Evolutionary conservation across 768 basidiomycete species (phyloP).

Genomic region (Boletales sp.): DNA sequence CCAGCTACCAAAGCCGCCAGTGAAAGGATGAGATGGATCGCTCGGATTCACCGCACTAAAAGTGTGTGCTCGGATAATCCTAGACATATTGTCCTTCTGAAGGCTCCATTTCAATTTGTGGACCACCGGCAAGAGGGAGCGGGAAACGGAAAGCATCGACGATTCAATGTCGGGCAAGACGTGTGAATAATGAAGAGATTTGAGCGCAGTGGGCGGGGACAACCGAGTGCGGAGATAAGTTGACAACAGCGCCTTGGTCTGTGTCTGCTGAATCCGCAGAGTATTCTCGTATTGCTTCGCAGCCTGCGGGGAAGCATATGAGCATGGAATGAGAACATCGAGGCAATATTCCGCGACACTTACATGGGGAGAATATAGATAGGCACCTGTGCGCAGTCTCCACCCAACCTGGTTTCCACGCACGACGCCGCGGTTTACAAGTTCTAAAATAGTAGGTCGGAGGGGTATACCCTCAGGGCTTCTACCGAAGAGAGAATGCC

Average conservation of each 20-base stretch:
- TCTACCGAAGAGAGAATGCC: slow-evolving; percentile 60
- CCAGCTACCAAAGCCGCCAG: slow-evolving; percentile 48
- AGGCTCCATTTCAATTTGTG: slow-evolving; percentile 70
- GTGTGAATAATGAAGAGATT: slow-evolving; percentile 45
- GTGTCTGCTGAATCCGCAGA: slow-evolving; percentile 48
- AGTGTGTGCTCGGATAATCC: slow-evolving; percentile 44
- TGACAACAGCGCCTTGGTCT: slow-evolving; percentile 50
- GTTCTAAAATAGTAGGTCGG: slow-evolving; percentile 62
- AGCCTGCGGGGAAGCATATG: slow-evolving; percentile 41
- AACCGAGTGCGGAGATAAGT: slow-evolving; percentile 50
- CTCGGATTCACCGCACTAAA: slow-evolving; percentile 28
- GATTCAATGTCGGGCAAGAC: slow-evolving; percentile 65
- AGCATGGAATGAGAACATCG: neutral
- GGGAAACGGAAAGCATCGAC: slow-evolving; percentile 52
- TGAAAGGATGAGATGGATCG: slow-evolving; percentile 22
- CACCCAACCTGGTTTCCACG: slow-evolving; percentile 64
- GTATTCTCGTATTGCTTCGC: slow-evolving; percentile 64
- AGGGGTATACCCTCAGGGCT: slow-evolving; percentile 53
- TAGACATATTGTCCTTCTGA: slow-evolving; percentile 59
- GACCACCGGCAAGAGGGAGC: slow-evolving; percentile 59
- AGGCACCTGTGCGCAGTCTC: slow-evolving; percentile 61
- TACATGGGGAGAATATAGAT: slow-evolving; percentile 62
- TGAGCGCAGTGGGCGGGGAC: slow-evolving; percentile 36
- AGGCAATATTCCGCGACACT: slow-evolving; percentile 8
- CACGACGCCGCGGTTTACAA: slow-evolving; percentile 68